phyloP scores from a whole-genome alignment of 371 early-diverging fungal species.

The Actinomucor elegans region DNA sequence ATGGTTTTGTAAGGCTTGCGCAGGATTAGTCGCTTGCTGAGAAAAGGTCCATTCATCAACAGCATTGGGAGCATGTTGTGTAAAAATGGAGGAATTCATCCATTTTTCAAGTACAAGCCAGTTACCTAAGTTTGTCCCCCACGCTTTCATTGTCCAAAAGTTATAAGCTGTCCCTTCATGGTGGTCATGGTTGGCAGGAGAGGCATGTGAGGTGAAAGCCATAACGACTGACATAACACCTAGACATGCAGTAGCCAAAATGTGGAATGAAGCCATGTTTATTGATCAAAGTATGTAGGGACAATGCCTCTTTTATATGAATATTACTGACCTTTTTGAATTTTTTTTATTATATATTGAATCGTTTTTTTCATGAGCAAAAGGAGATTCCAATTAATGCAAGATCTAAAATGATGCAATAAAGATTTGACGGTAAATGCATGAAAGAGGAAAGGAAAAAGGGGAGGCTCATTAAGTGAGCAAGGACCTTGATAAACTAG shows the following conservation, averaged over 20 bases:
- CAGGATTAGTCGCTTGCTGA: conserved; percentile 26
- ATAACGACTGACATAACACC: neutral
- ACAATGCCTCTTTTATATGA: no score
- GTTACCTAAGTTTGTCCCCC: conserved; percentile 68
- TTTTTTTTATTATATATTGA: no score
- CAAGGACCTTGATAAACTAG: no score
- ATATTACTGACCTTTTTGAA: no score
- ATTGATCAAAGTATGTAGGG: no score
- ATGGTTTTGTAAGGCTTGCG: conserved; percentile 31
- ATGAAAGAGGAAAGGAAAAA: no score
- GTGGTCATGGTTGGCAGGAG: conserved; percentile 10
- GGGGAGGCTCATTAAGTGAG: no score
- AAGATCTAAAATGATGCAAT: no score
- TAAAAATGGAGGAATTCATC: conserved; percentile 42
- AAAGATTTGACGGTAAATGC: no score
- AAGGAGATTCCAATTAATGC: no score
- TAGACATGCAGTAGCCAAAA: neutral
- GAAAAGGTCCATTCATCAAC: conserved; percentile 54
- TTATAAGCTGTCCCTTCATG: conserved; percentile 24
- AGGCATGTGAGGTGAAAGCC: neutral
- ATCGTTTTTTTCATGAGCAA: no score
- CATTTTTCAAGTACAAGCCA: conserved; percentile 64
- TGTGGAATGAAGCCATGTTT: conserved; percentile 6
- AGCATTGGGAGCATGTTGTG: conserved; percentile 23
- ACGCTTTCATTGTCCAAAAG: conserved; percentile 35